Evolutionary conservation across 2,329 filamentous ascomycete genomes (phyloP).

Genomic region (Falciphora oryzae): DNA sequence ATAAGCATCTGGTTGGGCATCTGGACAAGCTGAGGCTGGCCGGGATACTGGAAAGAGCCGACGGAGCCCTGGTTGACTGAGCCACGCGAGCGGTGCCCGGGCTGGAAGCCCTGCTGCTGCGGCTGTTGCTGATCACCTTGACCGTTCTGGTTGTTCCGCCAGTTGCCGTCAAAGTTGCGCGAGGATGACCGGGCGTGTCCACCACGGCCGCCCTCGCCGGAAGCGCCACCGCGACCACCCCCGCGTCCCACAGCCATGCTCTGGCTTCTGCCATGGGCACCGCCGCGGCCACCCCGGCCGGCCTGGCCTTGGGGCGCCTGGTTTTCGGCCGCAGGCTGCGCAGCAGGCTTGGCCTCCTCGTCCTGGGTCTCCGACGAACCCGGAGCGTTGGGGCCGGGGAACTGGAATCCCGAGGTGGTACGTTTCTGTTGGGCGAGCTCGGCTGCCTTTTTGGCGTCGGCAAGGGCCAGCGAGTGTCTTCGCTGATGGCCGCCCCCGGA

Average conservation of each 20-base stretch:
- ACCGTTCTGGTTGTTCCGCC: constrained; percentile 76
- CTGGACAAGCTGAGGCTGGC: constrained; percentile 82
- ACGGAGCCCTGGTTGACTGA: constrained; percentile 78
- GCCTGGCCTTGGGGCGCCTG: constrained; percentile 36
- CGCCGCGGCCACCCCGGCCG: constrained; percentile 44
- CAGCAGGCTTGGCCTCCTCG: constrained; percentile 38
- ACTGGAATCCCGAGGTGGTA: constrained; percentile 90
- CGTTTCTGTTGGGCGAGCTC: constrained; percentile 95
- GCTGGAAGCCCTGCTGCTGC: constrained; percentile 74
- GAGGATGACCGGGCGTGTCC: constrained; percentile 79
- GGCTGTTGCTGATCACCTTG: constrained; percentile 33
- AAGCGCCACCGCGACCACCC: constrained; percentile 60
- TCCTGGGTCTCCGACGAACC: constrained; percentile 53
- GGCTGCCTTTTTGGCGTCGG: constrained; percentile 95
- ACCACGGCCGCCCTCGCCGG: constrained; percentile 42
- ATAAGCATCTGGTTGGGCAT: constrained; percentile 82
- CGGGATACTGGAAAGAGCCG: constrained; percentile 82
- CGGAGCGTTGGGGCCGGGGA: constrained; percentile 69
- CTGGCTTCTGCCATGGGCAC: constrained; percentile 72
- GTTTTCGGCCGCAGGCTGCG: constrained; percentile 30
- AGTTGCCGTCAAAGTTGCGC: constrained; percentile 96
- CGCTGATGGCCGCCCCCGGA: constrained; percentile 74
- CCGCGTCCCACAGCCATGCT: constrained; percentile 76
- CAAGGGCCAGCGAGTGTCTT: constrained; percentile 88
- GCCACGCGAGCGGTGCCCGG: constrained; percentile 78